phyloP scores from a whole-genome alignment of 225 moss, liverwort and hornwort species.

The Sphagnum tenellum region DNA sequence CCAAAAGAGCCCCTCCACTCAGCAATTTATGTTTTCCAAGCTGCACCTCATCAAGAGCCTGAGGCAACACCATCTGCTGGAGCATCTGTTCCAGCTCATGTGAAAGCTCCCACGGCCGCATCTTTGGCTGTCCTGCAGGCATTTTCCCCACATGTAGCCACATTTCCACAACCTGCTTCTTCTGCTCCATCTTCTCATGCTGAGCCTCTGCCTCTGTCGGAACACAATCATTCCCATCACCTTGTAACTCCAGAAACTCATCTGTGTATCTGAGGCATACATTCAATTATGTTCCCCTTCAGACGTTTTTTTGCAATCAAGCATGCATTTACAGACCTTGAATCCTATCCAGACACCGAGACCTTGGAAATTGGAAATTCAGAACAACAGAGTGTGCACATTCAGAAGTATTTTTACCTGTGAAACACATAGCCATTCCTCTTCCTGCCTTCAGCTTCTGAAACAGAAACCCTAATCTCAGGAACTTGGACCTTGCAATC shows the following conservation, averaged over 20 bases:
- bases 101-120: conserved; percentile 60
- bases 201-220: conserved; percentile 3
- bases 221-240: neutral
- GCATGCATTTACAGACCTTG: neutral
- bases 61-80: conserved; percentile 24
- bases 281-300: neutral
- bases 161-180: conserved; percentile 20
- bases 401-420: no score
- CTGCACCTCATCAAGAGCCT: conserved; percentile 23
- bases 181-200: conserved; percentile 13
- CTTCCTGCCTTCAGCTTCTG: no score
- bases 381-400: no score
- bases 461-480: no score
- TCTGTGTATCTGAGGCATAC: neutral
- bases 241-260: neutral
- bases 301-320: neutral
- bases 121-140: conserved; percentile 22
- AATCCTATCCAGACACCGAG: neutral
- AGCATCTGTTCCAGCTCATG: conserved; percentile 54
- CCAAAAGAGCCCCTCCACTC: conserved; percentile 9
- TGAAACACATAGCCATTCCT: no score
- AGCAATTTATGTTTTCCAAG: conserved; percentile 3
- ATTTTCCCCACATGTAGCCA: conserved; percentile 57
- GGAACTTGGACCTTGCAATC: neutral
- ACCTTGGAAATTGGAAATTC: neutral